Evolutionary conservation across 208 protist species (phyloP), one percentile per base, ranked within the genome.

Genomic region (Balamuthia mandrillaris): DNA sequence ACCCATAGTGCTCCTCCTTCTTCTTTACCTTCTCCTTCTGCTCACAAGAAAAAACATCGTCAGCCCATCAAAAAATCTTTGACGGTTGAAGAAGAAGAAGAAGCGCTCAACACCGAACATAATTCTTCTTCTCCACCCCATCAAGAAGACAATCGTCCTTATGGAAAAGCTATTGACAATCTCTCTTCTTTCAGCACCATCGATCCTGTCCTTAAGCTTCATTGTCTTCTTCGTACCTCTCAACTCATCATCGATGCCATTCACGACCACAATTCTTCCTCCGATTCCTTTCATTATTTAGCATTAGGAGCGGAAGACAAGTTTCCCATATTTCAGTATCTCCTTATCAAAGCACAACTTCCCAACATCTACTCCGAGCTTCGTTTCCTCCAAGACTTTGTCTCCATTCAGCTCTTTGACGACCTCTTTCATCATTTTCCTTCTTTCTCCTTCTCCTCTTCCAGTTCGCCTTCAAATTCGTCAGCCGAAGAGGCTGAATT

Each of bases 341-440:
- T 79, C 7, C 47, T 82, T 33, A n/a, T 82, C 52, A 82, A 82
- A 42, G 47, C 74, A 4, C 39, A 65, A 33, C 61, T 82, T 18
- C 74, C 74, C 2, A 65, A 82, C 52, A n/a, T 82, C n/a, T 82
- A 42, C 54, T 82, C 74, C 35, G 74, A 82, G 74, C 54, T 66
- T 7, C 74, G 66, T 49, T 82, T 47, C 39, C 29, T 82, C 9
- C 51, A 33, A 16, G 52, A 82, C 52, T 82, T 82, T 29, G 66
- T 82, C 1, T 12, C 47, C 6, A 42, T 60, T 42, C 70, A 79
- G 45, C 60, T 33, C 10, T 58, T 79, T n/a, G n/a, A n/a, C n/a
- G n/a, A n/a, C n/a, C n/a, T n/a, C n/a, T 18, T 18, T 24, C 47
- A 54, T n/a, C n/a, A n/a, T n/a, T n/a, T n/a, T n/a, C n/a, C n/a